phyloP scores from a whole-genome alignment of 1,284 basidiomycete genomes.

The Xerocomus alliaceus region DNA sequence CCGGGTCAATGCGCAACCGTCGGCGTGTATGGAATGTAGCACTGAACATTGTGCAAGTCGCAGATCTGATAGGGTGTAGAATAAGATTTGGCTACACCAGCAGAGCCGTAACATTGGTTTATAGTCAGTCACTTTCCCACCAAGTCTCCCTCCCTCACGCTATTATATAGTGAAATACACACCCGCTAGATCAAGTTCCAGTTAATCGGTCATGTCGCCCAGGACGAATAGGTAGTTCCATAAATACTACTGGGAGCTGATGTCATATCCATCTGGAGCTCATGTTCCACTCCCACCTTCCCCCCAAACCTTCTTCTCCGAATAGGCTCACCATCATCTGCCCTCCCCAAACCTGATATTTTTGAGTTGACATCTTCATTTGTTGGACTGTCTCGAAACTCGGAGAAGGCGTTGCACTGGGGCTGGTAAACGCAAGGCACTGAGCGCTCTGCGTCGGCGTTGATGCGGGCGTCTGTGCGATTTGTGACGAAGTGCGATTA shows the following conservation, averaged over 20 bases:
- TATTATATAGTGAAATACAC: too few species aligned
- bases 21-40: neutral
- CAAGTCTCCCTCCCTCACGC: too few species aligned
- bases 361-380: conserved; percentile 12
- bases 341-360: conserved; percentile 21
- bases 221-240: neutral
- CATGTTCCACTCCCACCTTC: conserved; percentile 8
- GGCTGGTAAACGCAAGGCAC: conserved; percentile 19
- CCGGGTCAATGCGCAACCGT: conserved; percentile 4
- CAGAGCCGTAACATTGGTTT: too few species aligned
- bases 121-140: too few species aligned
- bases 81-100: too few species aligned
- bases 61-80: neutral
- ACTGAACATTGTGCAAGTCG: neutral
- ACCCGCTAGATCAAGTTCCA: too few species aligned
- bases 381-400: conserved; percentile 19
- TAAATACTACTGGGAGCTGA: neutral
- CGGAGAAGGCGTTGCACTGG: conserved; percentile 15
- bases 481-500: conserved; percentile 29
- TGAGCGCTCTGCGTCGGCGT: conserved; percentile 24
- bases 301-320: conserved; percentile 11
- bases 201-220: neutral
- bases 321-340: conserved; percentile 11
- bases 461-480: conserved; percentile 28
- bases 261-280: conserved; percentile 2